Evolutionary conservation across 2,329 filamentous ascomycete species (phyloP).

Genomic region (Exophiala sideris): DNA sequence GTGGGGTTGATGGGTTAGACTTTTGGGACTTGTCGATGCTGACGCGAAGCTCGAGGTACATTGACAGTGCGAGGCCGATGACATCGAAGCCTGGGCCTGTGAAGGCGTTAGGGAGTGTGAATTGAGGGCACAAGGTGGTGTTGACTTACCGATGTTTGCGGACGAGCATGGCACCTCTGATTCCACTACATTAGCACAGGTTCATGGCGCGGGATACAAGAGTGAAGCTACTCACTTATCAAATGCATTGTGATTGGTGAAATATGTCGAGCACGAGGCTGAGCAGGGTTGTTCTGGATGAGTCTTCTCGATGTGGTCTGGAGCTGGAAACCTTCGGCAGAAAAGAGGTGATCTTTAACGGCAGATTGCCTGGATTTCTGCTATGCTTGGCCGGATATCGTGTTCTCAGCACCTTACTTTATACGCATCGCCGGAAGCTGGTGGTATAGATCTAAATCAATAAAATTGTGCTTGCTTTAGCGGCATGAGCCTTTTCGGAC

Average conservation of each 20-base stretch:
- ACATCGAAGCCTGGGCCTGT: constrained; percentile 86
- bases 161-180: constrained; percentile 71
- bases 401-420: too few relatives aligned
- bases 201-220: background rate
- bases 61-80: constrained; percentile 84
- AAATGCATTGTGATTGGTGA: constrained; percentile 16
- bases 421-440: too few relatives aligned
- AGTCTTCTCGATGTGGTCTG: too few relatives aligned
- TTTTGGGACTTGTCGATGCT: constrained; percentile 55
- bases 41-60: constrained; percentile 87
- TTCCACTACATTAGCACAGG: constrained; percentile 2
- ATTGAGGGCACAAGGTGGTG: background rate
- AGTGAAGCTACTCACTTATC: constrained; percentile 21
- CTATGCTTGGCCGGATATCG: too few relatives aligned
- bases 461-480: too few relatives aligned
- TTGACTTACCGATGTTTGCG: constrained; percentile 73
- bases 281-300: too few relatives aligned
- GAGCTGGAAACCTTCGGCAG: too few relatives aligned
- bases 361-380: too few relatives aligned
- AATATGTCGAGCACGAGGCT: too few relatives aligned
- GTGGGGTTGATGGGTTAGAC: constrained; percentile 30
- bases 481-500: too few relatives aligned
- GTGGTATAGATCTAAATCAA: too few relatives aligned
- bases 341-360: too few relatives aligned
- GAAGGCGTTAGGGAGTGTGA: constrained; percentile 1